Evolutionary conservation across 345 rosid genomes (phyloP), one percentile per base, ranked within the genome.

Genomic region (Citrus trifoliata): DNA sequence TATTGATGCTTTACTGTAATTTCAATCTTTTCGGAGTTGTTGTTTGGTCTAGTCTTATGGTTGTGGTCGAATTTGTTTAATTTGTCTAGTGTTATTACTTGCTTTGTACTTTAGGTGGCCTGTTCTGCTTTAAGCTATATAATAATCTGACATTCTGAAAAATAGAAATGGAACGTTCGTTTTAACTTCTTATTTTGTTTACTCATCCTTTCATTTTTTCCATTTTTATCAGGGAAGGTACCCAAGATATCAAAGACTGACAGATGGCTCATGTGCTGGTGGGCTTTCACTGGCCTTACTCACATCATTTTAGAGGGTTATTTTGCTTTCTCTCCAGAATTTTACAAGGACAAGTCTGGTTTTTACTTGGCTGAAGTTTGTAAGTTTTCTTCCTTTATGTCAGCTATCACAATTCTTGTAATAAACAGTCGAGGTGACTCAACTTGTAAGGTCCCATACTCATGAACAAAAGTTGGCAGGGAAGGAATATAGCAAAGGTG

Each of bases 401-500:
- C 33, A n/a, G 65, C 14, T 33, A 28, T 61, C 21, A 56, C 27
- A 56, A 60, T 33, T 9, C 51, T 30, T 24, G 25, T 35, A 30
- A 16, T 62, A 60, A 42, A 9, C 59, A 77, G 56, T 40, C 22
- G 10, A 75, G 69, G n/a, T 10, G 69, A 13, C 25, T 55, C 12
- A 3, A 74, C 32, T 33, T 63, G 5, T 51, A 12, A 21, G 18
- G 8, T 46, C 69, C 62, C 22, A 46, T 51, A 69, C 72, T 74
- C 56, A 70, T 64, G 6, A 38, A 77, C 22, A 48, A 53, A 30
- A 75, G 25, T 35, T 80, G 66, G 21, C 89, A 96, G 98, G 98
- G 98, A 96, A 94, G 87, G 97, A 96, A 74, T 95, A 95, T 79
- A 92, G 98, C 85, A 95, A 95, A 92, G 98, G 98, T 62, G 99